A percentile compares a stretch with the other conserved stretches of the same genome.
phyloP scores from a whole-genome alignment of 306 rosid genomes.

The Mucuna pruriens region DNA sequence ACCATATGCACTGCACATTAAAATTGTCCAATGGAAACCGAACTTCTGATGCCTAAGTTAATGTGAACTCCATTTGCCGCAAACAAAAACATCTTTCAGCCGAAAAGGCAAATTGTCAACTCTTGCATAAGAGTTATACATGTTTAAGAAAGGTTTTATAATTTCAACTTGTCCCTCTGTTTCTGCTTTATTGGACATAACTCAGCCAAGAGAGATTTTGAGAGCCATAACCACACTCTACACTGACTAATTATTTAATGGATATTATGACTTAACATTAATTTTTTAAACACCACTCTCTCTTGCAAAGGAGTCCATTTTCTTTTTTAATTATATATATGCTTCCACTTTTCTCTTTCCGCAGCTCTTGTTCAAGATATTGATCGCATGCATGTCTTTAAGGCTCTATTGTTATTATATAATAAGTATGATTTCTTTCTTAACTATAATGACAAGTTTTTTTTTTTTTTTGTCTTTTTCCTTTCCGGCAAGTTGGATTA shows the following conservation, averaged over 20 bases:
- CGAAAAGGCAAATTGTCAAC: constrained; percentile 12
- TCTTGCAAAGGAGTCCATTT: background rate
- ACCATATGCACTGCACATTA: background rate
- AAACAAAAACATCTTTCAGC: constrained; percentile 11
- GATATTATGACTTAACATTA: background rate
- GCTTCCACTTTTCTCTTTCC: background rate
- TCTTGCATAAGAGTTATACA: background rate
- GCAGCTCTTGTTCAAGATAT: background rate
- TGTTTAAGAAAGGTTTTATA: constrained; percentile 5
- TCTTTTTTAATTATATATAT: background rate
- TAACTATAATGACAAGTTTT: background rate
- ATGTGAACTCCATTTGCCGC: background rate
- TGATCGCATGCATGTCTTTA: constrained; percentile 29
- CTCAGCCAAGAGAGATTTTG: background rate
- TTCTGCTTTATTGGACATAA: constrained; percentile 45
- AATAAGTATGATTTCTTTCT: background rate
- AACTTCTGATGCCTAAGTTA: background rate
- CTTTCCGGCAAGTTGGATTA: background rate
- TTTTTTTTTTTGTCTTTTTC: background rate
- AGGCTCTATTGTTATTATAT: background rate
- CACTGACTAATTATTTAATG: too few species aligned
- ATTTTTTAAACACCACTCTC: background rate
- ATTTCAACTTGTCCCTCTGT: constrained; percentile 33
- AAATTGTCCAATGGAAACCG: background rate
- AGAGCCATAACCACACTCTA: background rate